Percentiles rank a stretch among this genome's conserved stretches.
These are phyloP conservation scores for Carex myosuroides DNA, from an alignment of 176 grass and related monocot species.

Conservation along the genomic window DNA sequence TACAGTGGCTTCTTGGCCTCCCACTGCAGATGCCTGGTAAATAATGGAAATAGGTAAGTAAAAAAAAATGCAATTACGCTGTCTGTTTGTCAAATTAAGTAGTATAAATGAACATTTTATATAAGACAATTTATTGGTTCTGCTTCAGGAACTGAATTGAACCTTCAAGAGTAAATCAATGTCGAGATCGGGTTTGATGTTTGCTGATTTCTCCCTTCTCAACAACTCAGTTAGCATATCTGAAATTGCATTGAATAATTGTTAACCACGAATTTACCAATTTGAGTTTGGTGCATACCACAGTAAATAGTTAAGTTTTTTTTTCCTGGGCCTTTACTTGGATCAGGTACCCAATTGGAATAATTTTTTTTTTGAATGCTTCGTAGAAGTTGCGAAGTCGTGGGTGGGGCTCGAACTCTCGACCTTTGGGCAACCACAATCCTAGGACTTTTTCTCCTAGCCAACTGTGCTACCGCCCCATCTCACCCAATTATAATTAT, in stretches of 20 bases:
- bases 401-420: too few species aligned
- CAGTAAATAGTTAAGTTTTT: too few species aligned
- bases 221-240: slow-evolving; percentile 73
- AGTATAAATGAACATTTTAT: not conserved
- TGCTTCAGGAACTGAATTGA: not conserved
- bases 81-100: not conserved
- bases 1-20: slow-evolving; percentile 50
- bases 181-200: slow-evolving; percentile 87
- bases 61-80: not conserved
- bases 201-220: slow-evolving; percentile 75
- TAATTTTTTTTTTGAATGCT: too few species aligned
- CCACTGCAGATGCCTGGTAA: slow-evolving; percentile 46
- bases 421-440: too few species aligned
- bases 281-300: not conserved
- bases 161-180: slow-evolving; percentile 91
- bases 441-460: too few species aligned
- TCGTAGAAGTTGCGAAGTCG: too few species aligned
- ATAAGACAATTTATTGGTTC: not conserved
- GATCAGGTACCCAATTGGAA: too few species aligned
- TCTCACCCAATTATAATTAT: too few species aligned
- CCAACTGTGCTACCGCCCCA: too few species aligned
- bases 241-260: slow-evolving; percentile 13
- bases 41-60: not conserved
- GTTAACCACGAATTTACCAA: not conserved
- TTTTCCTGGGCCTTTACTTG: too few species aligned